Evolutionary conservation across 352 stramenopile genomes (phyloP).

Genomic region (Globisporangium radiosum): DNA sequence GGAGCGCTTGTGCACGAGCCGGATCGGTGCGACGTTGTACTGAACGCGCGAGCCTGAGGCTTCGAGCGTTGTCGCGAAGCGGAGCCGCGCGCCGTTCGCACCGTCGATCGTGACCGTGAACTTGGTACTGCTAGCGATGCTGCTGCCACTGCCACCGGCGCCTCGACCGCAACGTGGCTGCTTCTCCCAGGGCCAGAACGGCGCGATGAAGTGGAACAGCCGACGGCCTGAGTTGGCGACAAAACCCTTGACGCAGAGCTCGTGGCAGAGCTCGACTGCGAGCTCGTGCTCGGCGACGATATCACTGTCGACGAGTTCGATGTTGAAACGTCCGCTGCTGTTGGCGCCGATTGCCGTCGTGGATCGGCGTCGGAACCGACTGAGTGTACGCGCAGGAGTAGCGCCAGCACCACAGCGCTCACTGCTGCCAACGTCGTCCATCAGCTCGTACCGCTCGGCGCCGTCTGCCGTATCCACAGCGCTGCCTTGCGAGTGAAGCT

Average conservation of each 20-base stretch:
- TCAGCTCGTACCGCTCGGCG: slow-evolving; percentile 6
- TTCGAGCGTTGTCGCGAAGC: slow-evolving; percentile 39
- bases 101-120: slow-evolving; percentile 31
- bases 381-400: background rate
- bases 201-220: slow-evolving; percentile 62
- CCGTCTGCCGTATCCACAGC: background rate
- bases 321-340: slow-evolving; percentile 5
- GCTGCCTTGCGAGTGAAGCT: background rate
- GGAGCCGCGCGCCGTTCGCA: slow-evolving; percentile 30
- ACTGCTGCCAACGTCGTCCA: background rate
- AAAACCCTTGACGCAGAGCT: slow-evolving; percentile 68
- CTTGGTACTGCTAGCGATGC: background rate
- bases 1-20: slow-evolving; percentile 10
- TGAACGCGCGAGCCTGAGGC: slow-evolving; percentile 2
- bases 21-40: slow-evolving; percentile 12
- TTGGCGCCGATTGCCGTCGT: slow-evolving; percentile 1
- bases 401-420: background rate
- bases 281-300: slow-evolving; percentile 48
- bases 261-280: slow-evolving; percentile 59
- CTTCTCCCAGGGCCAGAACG: slow-evolving; percentile 41
- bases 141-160: background rate
- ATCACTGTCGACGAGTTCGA: slow-evolving; percentile 18
- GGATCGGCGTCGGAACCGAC: slow-evolving; percentile 9
- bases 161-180: background rate
- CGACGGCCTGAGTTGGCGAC: slow-evolving; percentile 50